Evolutionary conservation across 176 grass and related monocot genomes (phyloP).

Genomic region (Carex cristatella): DNA sequence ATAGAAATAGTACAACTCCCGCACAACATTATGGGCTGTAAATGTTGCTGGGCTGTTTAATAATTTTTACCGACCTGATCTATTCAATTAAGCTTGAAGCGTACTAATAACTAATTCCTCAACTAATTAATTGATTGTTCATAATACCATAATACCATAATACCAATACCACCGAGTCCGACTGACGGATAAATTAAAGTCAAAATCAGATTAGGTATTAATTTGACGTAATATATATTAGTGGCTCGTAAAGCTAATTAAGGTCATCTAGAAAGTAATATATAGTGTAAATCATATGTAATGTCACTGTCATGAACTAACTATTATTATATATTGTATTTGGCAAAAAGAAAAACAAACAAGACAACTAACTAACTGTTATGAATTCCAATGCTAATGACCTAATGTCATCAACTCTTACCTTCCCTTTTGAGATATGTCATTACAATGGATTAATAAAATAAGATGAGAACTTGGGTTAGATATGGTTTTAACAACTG

Average conservation of each 20-base stretch:
- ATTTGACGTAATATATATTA: neutral
- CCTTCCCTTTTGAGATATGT: neutral
- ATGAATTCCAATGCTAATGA: neutral
- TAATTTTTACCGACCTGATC: too few relatives aligned
- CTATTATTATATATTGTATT: neutral
- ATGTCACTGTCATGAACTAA: neutral
- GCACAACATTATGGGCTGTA: neutral
- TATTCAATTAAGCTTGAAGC: too few relatives aligned
- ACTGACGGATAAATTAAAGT: neutral
- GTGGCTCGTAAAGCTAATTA: neutral
- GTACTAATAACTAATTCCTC: too few relatives aligned
- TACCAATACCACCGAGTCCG: neutral
- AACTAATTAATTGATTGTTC: neutral
- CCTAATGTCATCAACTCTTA: neutral
- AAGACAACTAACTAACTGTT: neutral
- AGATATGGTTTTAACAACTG: neutral
- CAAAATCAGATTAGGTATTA: neutral
- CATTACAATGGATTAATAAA: neutral
- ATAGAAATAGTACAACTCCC: neutral
- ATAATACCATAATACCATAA: neutral
- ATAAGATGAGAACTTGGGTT: neutral
- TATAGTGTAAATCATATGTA: neutral
- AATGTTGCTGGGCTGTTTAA: neutral
- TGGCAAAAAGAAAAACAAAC: too few relatives aligned
- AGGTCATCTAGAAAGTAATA: neutral